phyloP scores from a whole-genome alignment of 106 monocot genomes.

The Phalaenopsis aphrodite region DNA sequence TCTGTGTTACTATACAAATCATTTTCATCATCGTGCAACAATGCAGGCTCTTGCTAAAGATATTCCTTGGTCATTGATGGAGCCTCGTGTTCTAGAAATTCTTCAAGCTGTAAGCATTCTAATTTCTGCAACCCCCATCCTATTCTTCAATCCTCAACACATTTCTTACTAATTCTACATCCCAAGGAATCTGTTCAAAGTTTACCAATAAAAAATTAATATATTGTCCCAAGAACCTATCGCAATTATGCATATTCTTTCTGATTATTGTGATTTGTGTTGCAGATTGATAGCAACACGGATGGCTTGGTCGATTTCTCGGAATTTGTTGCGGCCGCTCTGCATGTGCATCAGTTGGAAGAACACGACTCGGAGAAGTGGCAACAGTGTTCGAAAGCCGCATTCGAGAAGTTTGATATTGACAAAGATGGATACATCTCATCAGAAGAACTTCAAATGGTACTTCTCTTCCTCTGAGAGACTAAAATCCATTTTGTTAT shows the following conservation, averaged over 20 bases:
- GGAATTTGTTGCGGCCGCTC: conserved; percentile 91
- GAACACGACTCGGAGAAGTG: conserved; percentile 81
- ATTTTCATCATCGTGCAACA: background rate
- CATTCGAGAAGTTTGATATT: conserved; percentile 87
- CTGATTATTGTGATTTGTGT: background rate
- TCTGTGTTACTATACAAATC: background rate
- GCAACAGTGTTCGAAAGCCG: conserved; percentile 63
- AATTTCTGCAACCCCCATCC: background rate
- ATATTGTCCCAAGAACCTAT: no score
- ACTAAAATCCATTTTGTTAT: background rate
- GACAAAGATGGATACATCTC: conserved; percentile 91
- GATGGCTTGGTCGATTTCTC: conserved; percentile 94
- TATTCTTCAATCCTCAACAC: background rate
- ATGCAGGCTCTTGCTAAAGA: conserved; percentile 80
- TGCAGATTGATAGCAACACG: conserved; percentile 91
- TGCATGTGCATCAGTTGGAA: conserved; percentile 85
- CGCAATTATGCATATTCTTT: background rate
- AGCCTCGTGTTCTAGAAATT: conserved; percentile 67
- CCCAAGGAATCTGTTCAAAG: no score
- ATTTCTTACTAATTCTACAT: no score
- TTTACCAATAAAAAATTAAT: no score
- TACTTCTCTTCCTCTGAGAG: conserved; percentile 10
- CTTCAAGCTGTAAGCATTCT: conserved; percentile 53
- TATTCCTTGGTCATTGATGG: conserved; percentile 76
- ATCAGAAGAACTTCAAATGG: conserved; percentile 83